phyloP scores from a whole-genome alignment of 2,329 filamentous ascomycete genomes.

The Knufia petricola region DNA sequence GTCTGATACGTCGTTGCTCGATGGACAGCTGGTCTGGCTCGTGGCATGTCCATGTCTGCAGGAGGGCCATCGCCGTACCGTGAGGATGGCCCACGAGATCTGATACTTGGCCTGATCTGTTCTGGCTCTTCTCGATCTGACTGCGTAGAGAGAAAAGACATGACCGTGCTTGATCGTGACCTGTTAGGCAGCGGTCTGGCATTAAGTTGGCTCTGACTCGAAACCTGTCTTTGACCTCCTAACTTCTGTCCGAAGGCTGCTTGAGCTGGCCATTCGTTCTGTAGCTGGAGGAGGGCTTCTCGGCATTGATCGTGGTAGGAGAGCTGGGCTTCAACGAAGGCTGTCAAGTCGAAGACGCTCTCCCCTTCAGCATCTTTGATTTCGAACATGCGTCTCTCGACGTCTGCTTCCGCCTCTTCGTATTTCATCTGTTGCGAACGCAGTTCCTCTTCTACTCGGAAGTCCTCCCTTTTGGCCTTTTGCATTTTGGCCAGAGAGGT shows the following conservation, averaged over 20 bases:
- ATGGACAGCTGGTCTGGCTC: slow-evolving; percentile 37
- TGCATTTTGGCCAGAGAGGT: slow-evolving; percentile 82
- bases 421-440: slow-evolving; percentile 89
- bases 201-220: slow-evolving; percentile 15
- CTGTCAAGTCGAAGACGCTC: slow-evolving; percentile 65
- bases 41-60: slow-evolving; percentile 24
- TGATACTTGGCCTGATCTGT: slow-evolving; percentile 41
- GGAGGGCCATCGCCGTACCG: slow-evolving; percentile 29
- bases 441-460: slow-evolving; percentile 84
- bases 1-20: slow-evolving; percentile 52
- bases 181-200: slow-evolving; percentile 35
- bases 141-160: slow-evolving; percentile 52
- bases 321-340: slow-evolving; percentile 80
- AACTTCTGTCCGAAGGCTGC: slow-evolving; percentile 29
- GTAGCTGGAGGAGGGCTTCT: slow-evolving; percentile 65
- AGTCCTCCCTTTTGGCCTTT: slow-evolving; percentile 89
- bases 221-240: slow-evolving; percentile 20
- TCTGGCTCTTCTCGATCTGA: slow-evolving; percentile 48
- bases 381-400: slow-evolving; percentile 85
- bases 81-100: slow-evolving; percentile 36
- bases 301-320: slow-evolving; percentile 85
- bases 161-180: slow-evolving; percentile 54
- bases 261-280: slow-evolving; percentile 59
- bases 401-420: slow-evolving; percentile 88
- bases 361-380: slow-evolving; percentile 88